These are phyloP conservation scores for Lathyrus tuberosus DNA, from an alignment of 306 rosid species.

Conservation along the genomic window DNA sequence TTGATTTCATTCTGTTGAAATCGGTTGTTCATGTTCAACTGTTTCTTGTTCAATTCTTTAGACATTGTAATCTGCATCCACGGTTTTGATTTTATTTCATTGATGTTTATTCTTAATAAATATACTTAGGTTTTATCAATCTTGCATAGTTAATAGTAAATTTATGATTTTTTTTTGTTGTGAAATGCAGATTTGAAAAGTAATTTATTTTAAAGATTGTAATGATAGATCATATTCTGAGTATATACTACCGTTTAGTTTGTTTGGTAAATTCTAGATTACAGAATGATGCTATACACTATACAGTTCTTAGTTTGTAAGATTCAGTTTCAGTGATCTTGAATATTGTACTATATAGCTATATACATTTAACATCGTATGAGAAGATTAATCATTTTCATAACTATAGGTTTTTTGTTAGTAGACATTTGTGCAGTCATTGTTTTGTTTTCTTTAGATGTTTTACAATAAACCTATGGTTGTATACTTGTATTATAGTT, in stretches of 20 bases:
- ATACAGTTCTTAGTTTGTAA: slow-evolving; percentile 11
- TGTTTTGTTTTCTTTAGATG: too few relatives aligned
- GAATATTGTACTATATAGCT: slow-evolving; percentile 12
- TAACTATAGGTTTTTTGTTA: neutral
- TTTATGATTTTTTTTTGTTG: slow-evolving; percentile 15
- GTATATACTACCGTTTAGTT: neutral
- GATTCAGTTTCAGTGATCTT: slow-evolving; percentile 13
- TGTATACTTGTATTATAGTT: too few relatives aligned
- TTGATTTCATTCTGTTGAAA: slow-evolving; percentile 29
- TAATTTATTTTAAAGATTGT: neutral
- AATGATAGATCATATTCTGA: too few relatives aligned
- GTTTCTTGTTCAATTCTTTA: neutral
- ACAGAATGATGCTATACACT: neutral
- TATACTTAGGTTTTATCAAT: neutral
- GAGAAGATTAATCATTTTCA: slow-evolving; percentile 1
- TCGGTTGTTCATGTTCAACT: slow-evolving; percentile 31
- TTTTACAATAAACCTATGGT: too few relatives aligned
- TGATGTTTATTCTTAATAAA: slow-evolving; percentile 9
- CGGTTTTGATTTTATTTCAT: neutral
- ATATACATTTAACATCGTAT: neutral
- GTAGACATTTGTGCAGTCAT: too few relatives aligned
- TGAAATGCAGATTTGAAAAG: neutral
- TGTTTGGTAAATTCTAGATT: slow-evolving; percentile 23
- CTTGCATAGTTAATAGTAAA: neutral
- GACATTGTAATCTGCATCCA: slow-evolving; percentile 26